Evolutionary conservation across 192 early-diverging fungal species (phyloP), one percentile per base, ranked within the genome.

Genomic region (Backusella circina): DNA sequence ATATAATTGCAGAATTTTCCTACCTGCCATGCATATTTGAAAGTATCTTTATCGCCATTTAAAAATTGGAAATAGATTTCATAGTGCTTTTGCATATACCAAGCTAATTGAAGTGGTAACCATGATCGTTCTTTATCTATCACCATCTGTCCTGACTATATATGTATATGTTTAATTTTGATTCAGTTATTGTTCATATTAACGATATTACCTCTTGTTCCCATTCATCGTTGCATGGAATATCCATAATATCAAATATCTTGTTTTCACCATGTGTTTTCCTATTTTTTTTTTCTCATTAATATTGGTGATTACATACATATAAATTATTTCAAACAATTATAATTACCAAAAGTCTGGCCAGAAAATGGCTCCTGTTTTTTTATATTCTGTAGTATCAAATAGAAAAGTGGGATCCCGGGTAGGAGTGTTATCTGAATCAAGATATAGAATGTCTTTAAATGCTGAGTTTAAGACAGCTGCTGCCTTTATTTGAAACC

Each of bases 351-450:
- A 83, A 64, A 74, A 86, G 67, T 86, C 84, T 1, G 85, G 85
- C 86, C 86, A 87, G 38, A 87, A 87, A 15, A 87, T 31, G 1
- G 85, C 82, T 2, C 85, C 85, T 21, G 64, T 77, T 35, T 39
- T 28, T 38, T 75, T 36, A 67, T 80, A 88, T 41, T 82, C 75
- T 2, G 67, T 26, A 9, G 65, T 77, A 54, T 77, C 67, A 74
- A 88, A 88, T 69, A 88, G 50, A 41, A 73, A 84, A 13, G 73
- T 71, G 2, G 82, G 86, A 67, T 88, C 78, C 30, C 50, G 31
- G 0, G 82, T 70, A 4, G 82, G 72, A 13, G 81, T 78, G 57
- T 84, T 83, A 75, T 88, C 87, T 30, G 83, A 80, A 65, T 88
- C 87, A 0, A 88, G 47, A 30, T 79, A 84, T 32, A 88, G 33